Evolutionary conservation across 345 rosid species (phyloP), one percentile per base, ranked within the genome.

Genomic region (Aegle marmelos): DNA sequence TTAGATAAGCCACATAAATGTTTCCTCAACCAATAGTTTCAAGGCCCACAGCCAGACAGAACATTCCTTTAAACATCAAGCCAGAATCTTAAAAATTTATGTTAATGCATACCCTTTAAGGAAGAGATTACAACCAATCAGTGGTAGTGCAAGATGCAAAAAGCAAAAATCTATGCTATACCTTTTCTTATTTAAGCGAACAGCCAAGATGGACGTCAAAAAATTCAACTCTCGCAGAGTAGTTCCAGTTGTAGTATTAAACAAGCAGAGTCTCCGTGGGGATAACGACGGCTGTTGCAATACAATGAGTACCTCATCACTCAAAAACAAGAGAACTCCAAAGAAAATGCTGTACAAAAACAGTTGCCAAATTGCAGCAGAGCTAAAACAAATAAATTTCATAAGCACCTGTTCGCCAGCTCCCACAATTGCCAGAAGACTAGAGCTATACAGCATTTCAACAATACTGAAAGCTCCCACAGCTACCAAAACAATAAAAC

Each of bases 371-470:
- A 62, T 48, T 22, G 41, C 8, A 7, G 34, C 21, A 30, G 33
- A 69, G 39, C 36, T 70, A 45, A 39, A 71, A 76, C 2, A 3
- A 24, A 54, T 21, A 39, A 70, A 33, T 31, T 25, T 19, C 24
- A 13, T 9, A 68, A 59, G 59, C 67, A 94, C 98, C 98, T 94
- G 98, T 83, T 91, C 98, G 76, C 98, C 98, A 62, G 97, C 98
- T 68, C 98, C 98, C 76, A 95, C 98, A 85, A 95, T 85, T 63
- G 98, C 98, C 59, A 95, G 94, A 62, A 95, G 98, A 88, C 90
- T 93, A 53, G 98, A 87, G 85, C 93, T 82, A 76, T 90, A 91
- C 74, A 95, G 89, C 98, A 95, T 95, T 79, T 95, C 98, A 63
- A 93, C 98, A 79, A 95, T 83, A 67, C 70, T 70, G 79, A 88